Base-by-base conservation (phyloP, 345 rosid genomes). In the Sonneratia caseolaris region DNA sequence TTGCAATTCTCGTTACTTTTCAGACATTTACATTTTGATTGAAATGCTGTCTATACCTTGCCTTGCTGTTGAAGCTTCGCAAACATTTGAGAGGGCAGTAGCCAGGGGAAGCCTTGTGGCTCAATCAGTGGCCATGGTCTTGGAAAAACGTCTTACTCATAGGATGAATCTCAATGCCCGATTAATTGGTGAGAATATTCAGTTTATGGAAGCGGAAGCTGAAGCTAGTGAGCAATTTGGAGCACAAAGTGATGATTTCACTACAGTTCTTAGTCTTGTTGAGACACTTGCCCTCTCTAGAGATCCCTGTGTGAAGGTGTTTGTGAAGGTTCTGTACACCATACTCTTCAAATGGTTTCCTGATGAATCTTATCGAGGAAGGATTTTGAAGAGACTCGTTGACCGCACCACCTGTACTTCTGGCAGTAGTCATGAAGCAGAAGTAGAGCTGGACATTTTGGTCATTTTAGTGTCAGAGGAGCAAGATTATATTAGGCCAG, bases 11-110 rank as follows among this genome's bases (percentile, higher is more conserved):
- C 77, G 84, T 53, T 84, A 85, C 74, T 91, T 96, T 85, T 91
- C 93, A 71, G 97, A 96, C 78, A 88, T 92, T 64, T 91, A 85
- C 79, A 81, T 96, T 69, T 79, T 96, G 76, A 81, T 96, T 69
- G 99, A 92, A 83, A 91, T 96, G 97, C 77, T 96, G 57, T 91
- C 99, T 35, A 88, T 91, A 78, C 89, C 96, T 70, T 86, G 87
- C 82, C 87, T 96, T 76, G 95, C 96, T 71, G 85, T 77, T 74
- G 96, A 92, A 80, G 96, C 96, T 73, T 86, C 92, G 74, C 95
- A 91, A 83, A 91, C 96, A 16, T 89, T 96, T 56, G 95, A 91
- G 86, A 89, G 89, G 81, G 97, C 99, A 76, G 89, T 92, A 70
- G 88, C 86, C 72, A 87, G 87, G 74, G 98, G 99, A 77, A 87